Evolutionary conservation across 148 eudicot species (phyloP).

Genomic region (Fagopyrum tataricum): DNA sequence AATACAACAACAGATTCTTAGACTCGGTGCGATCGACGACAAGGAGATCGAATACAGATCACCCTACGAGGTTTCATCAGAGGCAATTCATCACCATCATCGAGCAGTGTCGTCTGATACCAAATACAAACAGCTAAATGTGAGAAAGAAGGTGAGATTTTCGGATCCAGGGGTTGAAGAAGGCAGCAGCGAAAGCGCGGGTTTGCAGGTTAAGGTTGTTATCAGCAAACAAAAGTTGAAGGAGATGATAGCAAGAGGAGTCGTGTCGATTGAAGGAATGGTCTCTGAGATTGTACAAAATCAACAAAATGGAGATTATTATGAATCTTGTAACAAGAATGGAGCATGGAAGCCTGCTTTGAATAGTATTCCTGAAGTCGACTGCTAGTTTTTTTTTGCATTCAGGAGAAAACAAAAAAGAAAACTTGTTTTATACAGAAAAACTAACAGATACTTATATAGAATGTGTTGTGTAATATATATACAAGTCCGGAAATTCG

Average conservation of each 20-base stretch:
- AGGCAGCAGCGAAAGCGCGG: conserved; percentile 20
- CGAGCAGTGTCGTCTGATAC: conserved; percentile 32
- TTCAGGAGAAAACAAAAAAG: background rate
- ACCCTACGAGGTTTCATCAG: too few species aligned
- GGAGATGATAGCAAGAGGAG: conserved; percentile 44
- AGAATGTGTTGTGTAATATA: background rate
- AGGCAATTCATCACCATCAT: conserved; percentile 15
- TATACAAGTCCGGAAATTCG: background rate
- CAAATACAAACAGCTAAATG: background rate
- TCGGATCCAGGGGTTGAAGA: conserved; percentile 16
- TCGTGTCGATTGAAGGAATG: conserved; percentile 29
- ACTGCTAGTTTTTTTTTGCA: conserved; percentile 8
- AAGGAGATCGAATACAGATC: background rate
- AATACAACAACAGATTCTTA: conserved; percentile 26
- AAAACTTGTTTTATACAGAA: background rate
- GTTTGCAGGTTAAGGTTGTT: conserved; percentile 54
- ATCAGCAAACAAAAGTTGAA: conserved; percentile 60
- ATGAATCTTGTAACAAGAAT: conserved; percentile 6
- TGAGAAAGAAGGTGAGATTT: conserved; percentile 12
- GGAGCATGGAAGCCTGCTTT: conserved; percentile 37
- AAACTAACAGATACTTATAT: background rate
- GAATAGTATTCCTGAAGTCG: conserved; percentile 45
- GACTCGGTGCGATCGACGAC: conserved; percentile 36
- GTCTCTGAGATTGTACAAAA: conserved; percentile 27
- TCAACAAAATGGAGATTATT: conserved; percentile 9